A percentile compares a stretch with the other conserved stretches of the same genome.
Evolutionary conservation across 768 basidiomycete species (phyloP).

Genomic region (Suillus bovinus): DNA sequence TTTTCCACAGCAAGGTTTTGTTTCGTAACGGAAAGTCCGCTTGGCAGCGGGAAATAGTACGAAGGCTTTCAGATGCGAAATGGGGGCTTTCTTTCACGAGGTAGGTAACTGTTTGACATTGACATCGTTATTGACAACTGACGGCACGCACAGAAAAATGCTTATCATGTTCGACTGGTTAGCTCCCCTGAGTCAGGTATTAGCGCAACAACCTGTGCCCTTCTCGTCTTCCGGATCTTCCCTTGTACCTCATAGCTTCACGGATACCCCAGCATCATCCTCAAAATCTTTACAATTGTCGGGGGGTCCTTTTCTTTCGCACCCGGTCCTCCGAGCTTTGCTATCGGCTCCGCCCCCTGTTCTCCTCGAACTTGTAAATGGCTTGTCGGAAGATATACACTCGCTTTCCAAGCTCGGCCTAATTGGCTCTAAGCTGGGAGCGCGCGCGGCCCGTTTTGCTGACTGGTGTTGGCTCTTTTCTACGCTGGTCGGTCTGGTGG

Average conservation of each 20-base stretch:
- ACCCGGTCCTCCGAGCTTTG: slow-evolving; percentile 71
- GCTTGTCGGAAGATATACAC: slow-evolving; percentile 74
- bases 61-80: slow-evolving; percentile 52
- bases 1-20: slow-evolving; percentile 62
- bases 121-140: slow-evolving; percentile 8
- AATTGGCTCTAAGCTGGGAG: slow-evolving; percentile 61
- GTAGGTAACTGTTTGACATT: slow-evolving; percentile 36
- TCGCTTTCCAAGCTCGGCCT: slow-evolving; percentile 76
- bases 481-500: slow-evolving; percentile 78
- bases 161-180: slow-evolving; percentile 87
- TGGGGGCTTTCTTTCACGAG: slow-evolving; percentile 75
- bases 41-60: slow-evolving; percentile 59
- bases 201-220: slow-evolving; percentile 67
- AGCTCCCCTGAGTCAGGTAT: slow-evolving; percentile 67
- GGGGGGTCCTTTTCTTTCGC: slow-evolving; percentile 33
- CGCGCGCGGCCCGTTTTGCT: slow-evolving; percentile 70
- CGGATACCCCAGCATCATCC: slow-evolving; percentile 15
- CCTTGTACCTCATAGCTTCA: slow-evolving; percentile 22
- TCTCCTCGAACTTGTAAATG: slow-evolving; percentile 74
- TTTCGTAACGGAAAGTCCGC: slow-evolving; percentile 42
- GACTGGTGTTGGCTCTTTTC: slow-evolving; percentile 88
- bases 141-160: slow-evolving; percentile 55
- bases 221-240: slow-evolving; percentile 45
- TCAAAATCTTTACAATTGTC: slow-evolving; percentile 7
- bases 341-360: slow-evolving; percentile 83